phyloP scores from a whole-genome alignment of 2,329 filamentous ascomycete species.

The Sarocladium strictum region DNA sequence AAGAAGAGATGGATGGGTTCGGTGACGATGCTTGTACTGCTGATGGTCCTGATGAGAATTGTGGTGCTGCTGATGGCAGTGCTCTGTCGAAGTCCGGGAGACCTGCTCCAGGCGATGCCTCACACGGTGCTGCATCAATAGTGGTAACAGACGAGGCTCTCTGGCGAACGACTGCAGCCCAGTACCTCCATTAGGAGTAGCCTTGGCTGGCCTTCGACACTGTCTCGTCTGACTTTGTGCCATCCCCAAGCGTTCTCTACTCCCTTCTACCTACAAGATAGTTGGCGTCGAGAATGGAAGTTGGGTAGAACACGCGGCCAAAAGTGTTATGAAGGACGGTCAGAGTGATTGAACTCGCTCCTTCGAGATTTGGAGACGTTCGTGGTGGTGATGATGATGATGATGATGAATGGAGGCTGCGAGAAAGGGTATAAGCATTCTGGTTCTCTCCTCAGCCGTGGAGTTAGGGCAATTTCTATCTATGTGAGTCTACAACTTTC shows the following conservation, averaged over 20 bases:
- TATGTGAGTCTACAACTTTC: background rate
- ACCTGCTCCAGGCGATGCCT: background rate
- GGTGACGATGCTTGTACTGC: background rate
- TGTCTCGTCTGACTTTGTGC: slow-evolving; percentile 2
- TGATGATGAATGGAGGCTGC: background rate
- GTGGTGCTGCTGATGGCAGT: background rate
- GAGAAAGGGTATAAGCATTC: background rate
- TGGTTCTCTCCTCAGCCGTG: too few relatives aligned
- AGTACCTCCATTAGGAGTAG: background rate
- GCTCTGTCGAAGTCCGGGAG: background rate
- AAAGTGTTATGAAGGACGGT: background rate
- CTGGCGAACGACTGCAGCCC: background rate
- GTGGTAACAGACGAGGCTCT: slow-evolving; percentile 6
- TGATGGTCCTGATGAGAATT: background rate
- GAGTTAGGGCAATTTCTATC: too few relatives aligned
- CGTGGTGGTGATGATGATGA: background rate
- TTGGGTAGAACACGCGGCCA: background rate
- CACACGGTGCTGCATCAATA: background rate
- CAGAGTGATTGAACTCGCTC: background rate
- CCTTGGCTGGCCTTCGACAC: background rate
- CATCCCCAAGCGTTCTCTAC: too few relatives aligned
- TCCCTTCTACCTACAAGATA: background rate
- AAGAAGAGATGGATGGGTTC: background rate
- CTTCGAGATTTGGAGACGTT: background rate
- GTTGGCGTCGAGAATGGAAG: background rate